Evolutionary conservation across 2,329 filamentous ascomycete genomes (phyloP).

Genomic region (Fusarium nodosum): DNA sequence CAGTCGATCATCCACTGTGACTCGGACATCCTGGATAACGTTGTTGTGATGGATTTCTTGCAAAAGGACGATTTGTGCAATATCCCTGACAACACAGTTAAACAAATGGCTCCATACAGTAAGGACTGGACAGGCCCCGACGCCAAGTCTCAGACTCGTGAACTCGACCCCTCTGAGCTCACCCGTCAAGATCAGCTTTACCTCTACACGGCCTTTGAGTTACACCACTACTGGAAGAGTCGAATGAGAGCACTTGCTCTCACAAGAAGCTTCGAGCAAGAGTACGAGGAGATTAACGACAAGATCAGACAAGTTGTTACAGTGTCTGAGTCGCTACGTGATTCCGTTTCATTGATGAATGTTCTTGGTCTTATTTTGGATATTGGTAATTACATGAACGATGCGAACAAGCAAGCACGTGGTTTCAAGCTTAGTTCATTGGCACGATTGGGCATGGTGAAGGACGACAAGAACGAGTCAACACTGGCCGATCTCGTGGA

Average conservation of each 20-base stretch:
- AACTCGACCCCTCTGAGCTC: constrained; percentile 88
- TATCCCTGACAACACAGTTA: constrained; percentile 89
- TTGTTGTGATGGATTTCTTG: constrained; percentile 95
- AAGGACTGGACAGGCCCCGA: constrained; percentile 96
- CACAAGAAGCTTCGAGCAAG: constrained; percentile 84
- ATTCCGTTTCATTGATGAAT: constrained; percentile 94
- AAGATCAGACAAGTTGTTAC: constrained; percentile 88
- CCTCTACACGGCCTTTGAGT: constrained; percentile 90
- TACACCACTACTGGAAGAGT: constrained; percentile 99
- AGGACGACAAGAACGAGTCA: constrained; percentile 98
- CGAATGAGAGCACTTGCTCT: constrained; percentile 91
- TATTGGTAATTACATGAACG: constrained; percentile 99
- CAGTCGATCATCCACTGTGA: constrained; percentile 98
- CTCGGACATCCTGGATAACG: constrained; percentile 86
- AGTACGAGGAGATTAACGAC: constrained; percentile 91
- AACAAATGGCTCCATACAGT: constrained; percentile 94
- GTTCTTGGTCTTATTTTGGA: constrained; percentile 95
- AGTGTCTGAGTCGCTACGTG: constrained; percentile 89
- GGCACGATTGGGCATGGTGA: constrained; percentile 94
- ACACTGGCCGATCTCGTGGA: constrained; percentile 97
- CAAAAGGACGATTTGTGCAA: constrained; percentile 93
- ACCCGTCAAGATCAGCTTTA: constrained; percentile 97
- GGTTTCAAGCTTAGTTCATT: constrained; percentile 98
- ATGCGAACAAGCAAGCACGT: constrained; percentile 96
- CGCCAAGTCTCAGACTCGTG: constrained; percentile 80